Evolutionary conservation across 805 yeast genomes (phyloP).

Genomic region (Saturnispora zaruensis): DNA sequence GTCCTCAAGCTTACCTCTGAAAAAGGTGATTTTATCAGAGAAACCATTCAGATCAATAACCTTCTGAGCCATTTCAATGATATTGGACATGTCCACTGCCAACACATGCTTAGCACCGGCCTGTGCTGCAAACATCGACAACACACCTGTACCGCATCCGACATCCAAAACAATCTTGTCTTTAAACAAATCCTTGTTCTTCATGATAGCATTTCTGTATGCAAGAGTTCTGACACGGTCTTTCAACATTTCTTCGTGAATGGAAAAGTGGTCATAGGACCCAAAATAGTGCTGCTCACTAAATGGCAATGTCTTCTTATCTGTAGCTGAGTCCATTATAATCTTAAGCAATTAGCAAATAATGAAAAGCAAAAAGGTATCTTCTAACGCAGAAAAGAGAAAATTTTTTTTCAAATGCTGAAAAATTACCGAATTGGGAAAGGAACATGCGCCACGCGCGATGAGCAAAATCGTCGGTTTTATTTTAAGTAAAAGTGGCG

Average conservation of each 20-base stretch:
- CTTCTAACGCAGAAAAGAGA: background rate
- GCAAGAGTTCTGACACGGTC: conserved; percentile 88
- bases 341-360: background rate
- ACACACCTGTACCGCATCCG: conserved; percentile 97
- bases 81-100: conserved; percentile 95
- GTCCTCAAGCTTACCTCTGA: conserved; percentile 93
- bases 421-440: background rate
- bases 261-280: conserved; percentile 94
- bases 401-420: background rate
- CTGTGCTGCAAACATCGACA: conserved; percentile 95
- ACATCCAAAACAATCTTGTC: conserved; percentile 94
- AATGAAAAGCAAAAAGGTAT: background rate
- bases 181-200: conserved; percentile 81
- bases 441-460: background rate
- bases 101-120: conserved; percentile 99
- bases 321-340: conserved; percentile 48
- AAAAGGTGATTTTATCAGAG: conserved; percentile 73
- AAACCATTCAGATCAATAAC: conserved; percentile 80
- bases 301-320: conserved; percentile 52
- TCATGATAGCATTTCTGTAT: conserved; percentile 85
- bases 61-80: conserved; percentile 92
- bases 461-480: background rate
- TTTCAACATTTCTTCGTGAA: conserved; percentile 98
- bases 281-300: conserved; percentile 89
- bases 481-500: background rate